Base-by-base conservation (phyloP, 495 filamentous ascomycete genomes). In the Hypoxylon lienhwacheense region DNA sequence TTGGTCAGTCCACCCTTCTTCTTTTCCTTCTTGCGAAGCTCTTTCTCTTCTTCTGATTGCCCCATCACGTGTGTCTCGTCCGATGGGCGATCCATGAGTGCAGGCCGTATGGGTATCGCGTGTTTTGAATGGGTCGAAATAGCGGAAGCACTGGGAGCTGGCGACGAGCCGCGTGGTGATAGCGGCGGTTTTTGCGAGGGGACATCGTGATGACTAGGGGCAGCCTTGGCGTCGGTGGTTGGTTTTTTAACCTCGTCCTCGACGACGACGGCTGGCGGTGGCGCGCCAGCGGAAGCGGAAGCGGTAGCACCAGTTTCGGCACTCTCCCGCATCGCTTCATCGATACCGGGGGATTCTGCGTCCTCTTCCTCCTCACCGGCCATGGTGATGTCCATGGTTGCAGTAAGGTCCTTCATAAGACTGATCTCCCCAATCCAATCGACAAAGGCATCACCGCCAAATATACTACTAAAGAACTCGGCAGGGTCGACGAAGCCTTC, bases 391-490 rank as follows among this genome's bases (percentile, higher is more conserved):
- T 93, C 90, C 89, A 93, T 92, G 2, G 89, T 90, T 49, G 87
- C 84, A 2, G 88, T 91, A 28, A 95, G 75, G 59, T 93, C 90
- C 70, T 91, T 93, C 86, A 95, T 92, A 42, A 95, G 79, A 36
- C 86, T 90, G 53, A 95, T 91, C 73, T 95, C 90, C 45, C 90
- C 90, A 61, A 93, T 95, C 66, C 90, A 82, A 70, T 93, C 92
- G 17, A 85, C 79, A 65, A 99, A 99, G 3, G 95, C 93, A 50
- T 96, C 92, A 26, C 93, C 93, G 55, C 93, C 93, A 63, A 99
- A 99, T 52, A 99, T 97, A 80, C 90, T 95, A 58, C 89, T 85
- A 71, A 99, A 97, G 83, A 99, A 99, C 73, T 99, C 95, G 33
- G 90, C 82, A 0, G 93, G 95, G 62, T 99, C 93, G 77, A 89